Conservation (phyloP, 2,329 filamentous ascomycete species). For the Xylaria sp. region DNA sequence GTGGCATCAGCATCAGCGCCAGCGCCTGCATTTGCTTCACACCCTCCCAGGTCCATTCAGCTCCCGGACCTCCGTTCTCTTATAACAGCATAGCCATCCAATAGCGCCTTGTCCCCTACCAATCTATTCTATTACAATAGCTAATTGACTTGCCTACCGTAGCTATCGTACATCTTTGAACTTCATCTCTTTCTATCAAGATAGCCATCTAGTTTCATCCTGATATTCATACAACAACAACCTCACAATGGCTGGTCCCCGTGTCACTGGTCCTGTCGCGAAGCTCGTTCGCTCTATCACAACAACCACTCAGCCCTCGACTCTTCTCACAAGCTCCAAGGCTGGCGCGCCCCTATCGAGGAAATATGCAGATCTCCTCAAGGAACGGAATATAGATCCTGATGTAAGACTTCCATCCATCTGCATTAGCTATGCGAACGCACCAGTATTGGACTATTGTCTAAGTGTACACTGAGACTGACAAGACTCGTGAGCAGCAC, state of each 20-base stretch:
- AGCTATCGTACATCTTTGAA: slow-evolving; percentile 6
- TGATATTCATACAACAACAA: slow-evolving; percentile 4
- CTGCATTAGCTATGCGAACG: not conserved
- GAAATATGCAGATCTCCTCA: slow-evolving; percentile 52
- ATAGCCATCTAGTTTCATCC: not conserved
- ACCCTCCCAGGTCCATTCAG: slow-evolving; percentile 7
- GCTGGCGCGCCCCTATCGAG: slow-evolving; percentile 46
- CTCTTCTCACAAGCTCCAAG: slow-evolving; percentile 46
- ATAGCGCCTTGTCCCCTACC: slow-evolving; percentile 5
- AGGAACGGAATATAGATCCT: slow-evolving; percentile 49
- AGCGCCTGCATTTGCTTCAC: not conserved
- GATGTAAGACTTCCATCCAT: slow-evolving; percentile 44
- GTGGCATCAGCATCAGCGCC: no score
- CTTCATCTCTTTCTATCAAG: slow-evolving; percentile 9
- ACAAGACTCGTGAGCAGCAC: slow-evolving; percentile 44
- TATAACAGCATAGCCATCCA: slow-evolving; percentile 22
- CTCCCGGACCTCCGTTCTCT: slow-evolving; percentile 34
- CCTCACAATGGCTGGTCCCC: slow-evolving; percentile 46
- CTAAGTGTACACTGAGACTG: slow-evolving; percentile 33
- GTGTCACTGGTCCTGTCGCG: slow-evolving; percentile 48
- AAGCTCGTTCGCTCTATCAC: slow-evolving; percentile 49
- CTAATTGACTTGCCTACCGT: slow-evolving; percentile 18
- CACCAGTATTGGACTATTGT: not conserved
- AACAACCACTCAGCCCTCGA: slow-evolving; percentile 45
- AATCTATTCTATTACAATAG: not conserved